Evolutionary conservation across 2,329 filamentous ascomycete genomes (phyloP).

Genomic region (Neurospora sp.): DNA sequence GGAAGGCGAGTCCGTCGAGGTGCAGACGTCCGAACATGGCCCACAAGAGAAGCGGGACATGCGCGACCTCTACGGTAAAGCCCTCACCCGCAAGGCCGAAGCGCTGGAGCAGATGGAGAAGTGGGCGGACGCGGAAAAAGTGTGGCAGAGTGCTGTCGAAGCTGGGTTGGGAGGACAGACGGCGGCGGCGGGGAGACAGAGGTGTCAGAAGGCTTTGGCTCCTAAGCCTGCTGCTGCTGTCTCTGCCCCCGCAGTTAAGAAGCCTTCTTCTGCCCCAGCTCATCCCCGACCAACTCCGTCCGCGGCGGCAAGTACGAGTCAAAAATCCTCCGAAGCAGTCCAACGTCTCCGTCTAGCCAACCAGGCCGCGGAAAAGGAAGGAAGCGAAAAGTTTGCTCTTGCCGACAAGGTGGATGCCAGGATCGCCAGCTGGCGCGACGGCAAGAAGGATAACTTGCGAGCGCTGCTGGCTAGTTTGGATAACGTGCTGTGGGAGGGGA

Average conservation of each 20-base stretch:
- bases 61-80: conserved; percentile 89
- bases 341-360: conserved; percentile 75
- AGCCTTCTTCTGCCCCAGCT: conserved; percentile 36
- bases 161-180: conserved; percentile 76
- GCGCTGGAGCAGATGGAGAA: conserved; percentile 92
- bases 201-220: conserved; percentile 79
- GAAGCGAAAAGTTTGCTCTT: conserved; percentile 88
- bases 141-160: conserved; percentile 79
- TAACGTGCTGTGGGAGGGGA: conserved; percentile 79
- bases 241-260: conserved; percentile 30
- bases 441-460: conserved; percentile 85
- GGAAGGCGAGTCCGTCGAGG: conserved; percentile 67
- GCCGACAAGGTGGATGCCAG: conserved; percentile 75
- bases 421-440: conserved; percentile 73
- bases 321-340: conserved; percentile 64
- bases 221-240: conserved; percentile 46
- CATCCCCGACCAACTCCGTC: conserved; percentile 20
- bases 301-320: conserved; percentile 24
- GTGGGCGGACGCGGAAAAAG: conserved; percentile 71
- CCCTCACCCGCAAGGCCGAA: conserved; percentile 88
- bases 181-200: conserved; percentile 74
- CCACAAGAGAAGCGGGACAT: conserved; percentile 65
- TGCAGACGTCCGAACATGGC: conserved; percentile 47
- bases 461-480: conserved; percentile 83
- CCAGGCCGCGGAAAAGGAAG: conserved; percentile 71